phyloP scores from a whole-genome alignment of 768 basidiomycete genomes.

The Neoboletus subvelutipes region DNA sequence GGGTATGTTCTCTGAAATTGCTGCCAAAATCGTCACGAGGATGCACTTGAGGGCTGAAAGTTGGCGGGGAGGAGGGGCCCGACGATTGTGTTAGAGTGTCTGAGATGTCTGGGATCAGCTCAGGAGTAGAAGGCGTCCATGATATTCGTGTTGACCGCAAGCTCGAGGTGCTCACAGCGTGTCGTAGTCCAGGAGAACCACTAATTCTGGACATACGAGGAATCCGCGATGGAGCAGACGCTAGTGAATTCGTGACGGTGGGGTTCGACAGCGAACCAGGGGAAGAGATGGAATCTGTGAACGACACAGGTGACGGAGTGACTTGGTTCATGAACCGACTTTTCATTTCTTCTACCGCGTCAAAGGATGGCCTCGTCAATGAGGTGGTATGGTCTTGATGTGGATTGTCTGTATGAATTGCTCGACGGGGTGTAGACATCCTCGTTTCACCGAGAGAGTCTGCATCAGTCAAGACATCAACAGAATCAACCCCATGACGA shows the following conservation, averaged over 20 bases:
- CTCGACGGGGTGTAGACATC: slow-evolving; percentile 9
- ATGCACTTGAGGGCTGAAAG: slow-evolving; percentile 34
- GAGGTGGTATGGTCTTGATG: slow-evolving; percentile 10
- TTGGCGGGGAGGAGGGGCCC: slow-evolving; percentile 52
- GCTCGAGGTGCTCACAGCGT: slow-evolving; percentile 30
- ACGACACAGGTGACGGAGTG: slow-evolving; percentile 24
- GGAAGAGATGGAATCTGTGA: slow-evolving; percentile 18
- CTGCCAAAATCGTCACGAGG: slow-evolving; percentile 10
- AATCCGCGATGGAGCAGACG: slow-evolving; percentile 26
- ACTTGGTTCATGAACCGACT: slow-evolving; percentile 46
- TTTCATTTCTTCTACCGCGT: slow-evolving; percentile 66
- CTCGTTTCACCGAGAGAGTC: slow-evolving; percentile 14
- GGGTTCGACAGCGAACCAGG: slow-evolving; percentile 15
- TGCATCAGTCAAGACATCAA: slow-evolving; percentile 1
- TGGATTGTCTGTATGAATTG: slow-evolving; percentile 10
- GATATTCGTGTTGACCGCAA: slow-evolving; percentile 27
- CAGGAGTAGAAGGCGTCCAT: slow-evolving; percentile 53
- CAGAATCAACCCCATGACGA: too few species aligned
- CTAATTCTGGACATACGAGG: slow-evolving; percentile 26
- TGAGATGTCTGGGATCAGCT: slow-evolving; percentile 59
- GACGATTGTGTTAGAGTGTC: slow-evolving; percentile 57
- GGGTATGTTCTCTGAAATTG: slow-evolving; percentile 8
- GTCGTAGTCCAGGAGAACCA: slow-evolving; percentile 30
- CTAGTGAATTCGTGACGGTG: slow-evolving; percentile 5
- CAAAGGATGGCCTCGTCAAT: slow-evolving; percentile 37